These are phyloP conservation scores for Exophiala sp. DNA, from an alignment of 2,329 filamentous ascomycete species.

Conservation along the genomic window DNA sequence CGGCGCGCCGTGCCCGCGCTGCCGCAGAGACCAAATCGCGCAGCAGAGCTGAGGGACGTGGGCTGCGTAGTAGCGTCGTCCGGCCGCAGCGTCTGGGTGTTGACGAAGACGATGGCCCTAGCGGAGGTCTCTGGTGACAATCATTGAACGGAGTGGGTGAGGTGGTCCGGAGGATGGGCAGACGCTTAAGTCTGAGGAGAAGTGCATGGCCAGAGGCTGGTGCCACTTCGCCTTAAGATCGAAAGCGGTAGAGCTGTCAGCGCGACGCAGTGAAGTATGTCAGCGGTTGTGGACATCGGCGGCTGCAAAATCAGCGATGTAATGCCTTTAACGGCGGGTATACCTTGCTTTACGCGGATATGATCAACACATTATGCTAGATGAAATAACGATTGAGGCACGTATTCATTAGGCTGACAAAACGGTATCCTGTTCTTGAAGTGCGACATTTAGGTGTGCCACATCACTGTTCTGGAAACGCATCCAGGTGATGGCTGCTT, in stretches of 20 bases:
- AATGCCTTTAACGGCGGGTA: too few species aligned
- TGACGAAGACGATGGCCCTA: constrained; percentile 22
- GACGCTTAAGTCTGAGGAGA: constrained; percentile 12
- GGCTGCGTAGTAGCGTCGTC: constrained; percentile 23
- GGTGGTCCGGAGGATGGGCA: constrained; percentile 10
- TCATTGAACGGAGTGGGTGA: constrained; percentile 9
- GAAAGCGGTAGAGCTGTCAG: neutral
- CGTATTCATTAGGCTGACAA: too few species aligned
- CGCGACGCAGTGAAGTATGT: too few species aligned
- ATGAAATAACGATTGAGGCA: too few species aligned
- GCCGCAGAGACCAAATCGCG: constrained; percentile 7
- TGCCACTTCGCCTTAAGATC: neutral
- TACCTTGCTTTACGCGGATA: too few species aligned
- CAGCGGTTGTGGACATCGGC: too few species aligned
- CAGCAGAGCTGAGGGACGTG: constrained; percentile 30
- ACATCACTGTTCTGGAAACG: too few species aligned
- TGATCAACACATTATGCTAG: too few species aligned
- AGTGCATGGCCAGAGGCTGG: constrained; percentile 13
- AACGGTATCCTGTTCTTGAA: too few species aligned
- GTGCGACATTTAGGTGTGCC: too few species aligned
- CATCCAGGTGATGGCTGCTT: neutral
- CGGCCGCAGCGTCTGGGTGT: constrained; percentile 25
- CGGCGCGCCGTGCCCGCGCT: constrained; percentile 21
- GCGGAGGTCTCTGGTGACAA: constrained; percentile 24
- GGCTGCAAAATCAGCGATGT: too few species aligned